Base-by-base conservation (phyloP, 495 filamentous ascomycete genomes). In the Penicillium arizonense region DNA sequence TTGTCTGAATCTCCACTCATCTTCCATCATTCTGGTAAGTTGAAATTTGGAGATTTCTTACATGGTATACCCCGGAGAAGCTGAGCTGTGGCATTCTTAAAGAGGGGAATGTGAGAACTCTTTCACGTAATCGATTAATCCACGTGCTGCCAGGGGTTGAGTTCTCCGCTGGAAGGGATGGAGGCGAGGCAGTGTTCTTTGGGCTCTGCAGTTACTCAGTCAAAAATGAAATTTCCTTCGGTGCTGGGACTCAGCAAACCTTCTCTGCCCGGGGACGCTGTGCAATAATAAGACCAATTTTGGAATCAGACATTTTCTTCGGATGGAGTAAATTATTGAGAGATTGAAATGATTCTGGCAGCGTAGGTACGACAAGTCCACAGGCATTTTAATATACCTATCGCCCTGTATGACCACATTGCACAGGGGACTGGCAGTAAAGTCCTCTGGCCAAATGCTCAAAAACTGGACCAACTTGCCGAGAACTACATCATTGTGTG, bases 271-370 rank as follows among this genome's bases (percentile, higher is more conserved):
- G 2, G 12, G 53, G 12, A n/a, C 42, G 38, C 3, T 21, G 43
- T 21, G 54, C 54, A 39, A 57, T 52, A 5, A 57, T 39, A 18
- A 57, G 13, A 20, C 48, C 54, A 35, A 57, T 52, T 7, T 57
- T 57, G 5, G 54, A 47, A 32, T 57, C 48, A 37, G 40, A 52
- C 48, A 57, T 57, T 10, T 18, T 42, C 3, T 10, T 20, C 39
- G 12, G 10, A 24, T 12, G 8, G 3, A 12, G 5, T 12, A 9
- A 3, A 13, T 24, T 4, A n/a, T 42, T 7, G 38, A 7, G 38
- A 23, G 18, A 20, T 21, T 24, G 18, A 30, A 30, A 9, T 10
- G 8, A 10, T 30, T 7, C 9, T 9, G 7, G 28, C 5, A 30
- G 28, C 28, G 6, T 6, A 30, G 8, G 7, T 30, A 7, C 28